phyloP scores from a whole-genome alignment of 805 yeast genomes.

The Candida dendrica region DNA sequence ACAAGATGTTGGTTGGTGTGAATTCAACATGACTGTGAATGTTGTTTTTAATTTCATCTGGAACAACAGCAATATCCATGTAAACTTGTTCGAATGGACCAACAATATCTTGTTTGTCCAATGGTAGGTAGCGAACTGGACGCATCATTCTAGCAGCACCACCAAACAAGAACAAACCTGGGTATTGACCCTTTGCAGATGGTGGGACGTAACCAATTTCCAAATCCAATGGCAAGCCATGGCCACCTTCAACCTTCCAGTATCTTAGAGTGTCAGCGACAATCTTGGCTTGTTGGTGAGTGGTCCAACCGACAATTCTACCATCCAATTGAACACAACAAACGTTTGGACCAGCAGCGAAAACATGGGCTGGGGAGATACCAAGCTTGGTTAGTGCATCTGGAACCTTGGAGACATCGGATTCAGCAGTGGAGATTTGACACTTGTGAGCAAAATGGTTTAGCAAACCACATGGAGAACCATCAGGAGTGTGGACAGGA shows the following conservation, averaged over 20 bases:
- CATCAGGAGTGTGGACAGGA: slow-evolving; percentile 99
- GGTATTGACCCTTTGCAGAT: slow-evolving; percentile 93
- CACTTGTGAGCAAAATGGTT: slow-evolving; percentile 97
- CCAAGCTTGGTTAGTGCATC: slow-evolving; percentile 63
- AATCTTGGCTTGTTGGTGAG: slow-evolving; percentile 79
- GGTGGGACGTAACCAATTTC: slow-evolving; percentile 97
- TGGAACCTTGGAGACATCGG: slow-evolving; percentile 72
- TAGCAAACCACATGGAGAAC: slow-evolving; percentile 96
- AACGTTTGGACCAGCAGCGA: slow-evolving; percentile 80
- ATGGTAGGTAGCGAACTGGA: slow-evolving; percentile 87
- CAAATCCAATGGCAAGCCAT: slow-evolving; percentile 75
- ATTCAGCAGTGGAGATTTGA: slow-evolving; percentile 67
- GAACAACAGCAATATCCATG: slow-evolving; percentile 92
- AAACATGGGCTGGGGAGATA: slow-evolving; percentile 70
- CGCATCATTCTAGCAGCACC: slow-evolving; percentile 94
- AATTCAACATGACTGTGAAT: slow-evolving; percentile 90
- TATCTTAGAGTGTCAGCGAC: slow-evolving; percentile 86
- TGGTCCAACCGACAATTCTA: slow-evolving; percentile 85
- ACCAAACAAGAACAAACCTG: slow-evolving; percentile 87
- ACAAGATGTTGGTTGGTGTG: slow-evolving; percentile 88
- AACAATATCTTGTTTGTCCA: slow-evolving; percentile 74
- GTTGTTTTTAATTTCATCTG: slow-evolving; percentile 77
- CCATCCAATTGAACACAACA: slow-evolving; percentile 95
- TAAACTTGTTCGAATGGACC: slow-evolving; percentile 99
- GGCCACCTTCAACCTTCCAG: slow-evolving; percentile 83